A percentile compares a stretch with the other conserved stretches of the same genome.
Conservation (phyloP, 179 eudicot genomes). For the Corrigiola litoralis region DNA sequence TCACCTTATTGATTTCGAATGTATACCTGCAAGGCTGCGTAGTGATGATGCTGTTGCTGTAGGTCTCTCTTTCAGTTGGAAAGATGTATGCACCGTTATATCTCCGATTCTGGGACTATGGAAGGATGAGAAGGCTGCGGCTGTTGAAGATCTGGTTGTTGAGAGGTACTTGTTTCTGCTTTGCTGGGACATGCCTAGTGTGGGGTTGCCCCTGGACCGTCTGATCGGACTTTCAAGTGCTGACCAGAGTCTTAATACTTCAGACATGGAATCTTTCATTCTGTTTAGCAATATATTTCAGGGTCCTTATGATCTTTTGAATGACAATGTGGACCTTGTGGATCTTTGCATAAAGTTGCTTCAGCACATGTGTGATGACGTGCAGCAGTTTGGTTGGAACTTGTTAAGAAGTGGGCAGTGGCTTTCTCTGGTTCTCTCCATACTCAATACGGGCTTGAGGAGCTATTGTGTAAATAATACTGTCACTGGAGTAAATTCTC, state of each 20-base stretch:
- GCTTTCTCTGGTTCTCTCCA: conserved; percentile 64
- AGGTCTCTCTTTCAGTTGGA: conserved; percentile 41
- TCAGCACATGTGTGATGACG: conserved; percentile 42
- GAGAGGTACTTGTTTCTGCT: conserved; percentile 88
- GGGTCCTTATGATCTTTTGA: conserved; percentile 28
- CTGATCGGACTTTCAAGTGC: conserved; percentile 30
- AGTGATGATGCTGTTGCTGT: conserved; percentile 32
- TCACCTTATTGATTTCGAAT: conserved; percentile 78
- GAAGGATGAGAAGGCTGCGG: conserved; percentile 63
- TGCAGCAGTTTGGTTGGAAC: conserved; percentile 64
- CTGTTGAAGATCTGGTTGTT: conserved; percentile 67
- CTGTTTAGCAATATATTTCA: conserved; percentile 53
- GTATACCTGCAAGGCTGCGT: conserved; percentile 50
- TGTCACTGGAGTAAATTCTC: conserved; percentile 28
- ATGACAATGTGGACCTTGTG: conserved; percentile 33
- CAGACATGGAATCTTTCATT: conserved; percentile 51
- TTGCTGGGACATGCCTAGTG: conserved; percentile 81
- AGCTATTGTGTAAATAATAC: conserved; percentile 43
- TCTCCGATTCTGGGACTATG: conserved; percentile 58
- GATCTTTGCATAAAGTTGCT: conserved; percentile 43
- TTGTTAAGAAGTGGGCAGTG: conserved; percentile 69
- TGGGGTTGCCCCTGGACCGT: conserved; percentile 35
- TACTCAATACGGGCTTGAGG: conserved; percentile 48
- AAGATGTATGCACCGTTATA: conserved; percentile 49
- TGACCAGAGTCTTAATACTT: conserved; percentile 35